Conservation (phyloP, 1,139 yeast genomes). For the Hyphopichia buzzinii region DNA sequence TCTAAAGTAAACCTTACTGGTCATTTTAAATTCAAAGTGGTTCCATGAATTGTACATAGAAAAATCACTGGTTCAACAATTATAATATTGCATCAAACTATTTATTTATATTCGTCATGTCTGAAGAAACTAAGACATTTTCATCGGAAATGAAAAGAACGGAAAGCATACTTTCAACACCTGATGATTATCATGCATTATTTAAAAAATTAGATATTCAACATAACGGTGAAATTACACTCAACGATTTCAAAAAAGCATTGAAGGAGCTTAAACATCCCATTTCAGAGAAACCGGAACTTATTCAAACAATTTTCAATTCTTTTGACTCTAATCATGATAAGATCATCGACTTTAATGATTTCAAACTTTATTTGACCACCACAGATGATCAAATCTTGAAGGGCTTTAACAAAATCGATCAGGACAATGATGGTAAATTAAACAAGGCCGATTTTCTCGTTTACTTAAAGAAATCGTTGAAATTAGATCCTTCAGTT, state of each 20-base stretch:
- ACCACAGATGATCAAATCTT: conserved; percentile 70
- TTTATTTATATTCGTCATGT: not conserved
- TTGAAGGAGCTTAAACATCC: conserved; percentile 60
- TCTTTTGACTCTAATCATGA: conserved; percentile 60
- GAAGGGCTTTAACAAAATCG: conserved; percentile 67
- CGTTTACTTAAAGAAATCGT: conserved; percentile 53
- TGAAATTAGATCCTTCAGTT: conserved; percentile 53
- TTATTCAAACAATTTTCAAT: conserved; percentile 53
- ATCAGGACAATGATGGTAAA: conserved; percentile 73
- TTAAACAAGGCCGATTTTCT: conserved; percentile 66
- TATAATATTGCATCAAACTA: not conserved
- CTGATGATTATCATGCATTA: conserved; percentile 25
- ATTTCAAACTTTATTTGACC: conserved; percentile 58
- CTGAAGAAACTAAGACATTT: not conserved
- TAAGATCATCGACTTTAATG: conserved; percentile 54
- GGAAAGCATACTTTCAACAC: not conserved
- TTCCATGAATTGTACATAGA: not conserved
- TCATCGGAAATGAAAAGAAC: not conserved
- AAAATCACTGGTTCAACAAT: not conserved
- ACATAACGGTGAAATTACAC: conserved; percentile 54
- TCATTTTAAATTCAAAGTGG: too few relatives aligned
- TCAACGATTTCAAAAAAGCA: conserved; percentile 55
- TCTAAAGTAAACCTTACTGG: too few relatives aligned
- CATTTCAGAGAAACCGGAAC: conserved; percentile 59
- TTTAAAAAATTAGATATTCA: conserved; percentile 53